phyloP scores from a whole-genome alignment of 1,139 yeast species.

The Meyerozyma carpophila region DNA sequence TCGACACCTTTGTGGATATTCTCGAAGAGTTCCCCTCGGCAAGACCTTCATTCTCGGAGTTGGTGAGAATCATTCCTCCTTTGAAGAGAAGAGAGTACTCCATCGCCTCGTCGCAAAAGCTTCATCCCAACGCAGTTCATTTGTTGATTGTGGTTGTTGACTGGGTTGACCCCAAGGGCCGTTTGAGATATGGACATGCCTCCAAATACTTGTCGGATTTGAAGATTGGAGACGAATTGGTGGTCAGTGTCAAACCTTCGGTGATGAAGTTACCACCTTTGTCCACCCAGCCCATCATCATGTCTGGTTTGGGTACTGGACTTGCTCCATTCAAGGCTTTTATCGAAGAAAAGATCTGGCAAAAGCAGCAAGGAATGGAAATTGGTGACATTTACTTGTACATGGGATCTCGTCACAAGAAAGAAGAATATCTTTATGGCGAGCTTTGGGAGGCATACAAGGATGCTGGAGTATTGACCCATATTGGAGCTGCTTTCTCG shows the following conservation, averaged over 20 bases:
- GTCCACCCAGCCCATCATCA: constrained; percentile 83
- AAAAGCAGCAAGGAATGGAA: constrained; percentile 78
- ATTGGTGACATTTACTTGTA: constrained; percentile 87
- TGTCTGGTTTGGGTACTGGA: constrained; percentile 98
- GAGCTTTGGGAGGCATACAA: constrained; percentile 96
- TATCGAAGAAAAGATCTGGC: constrained; percentile 93
- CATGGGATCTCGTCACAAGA: constrained; percentile 93
- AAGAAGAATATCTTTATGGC: constrained; percentile 94
- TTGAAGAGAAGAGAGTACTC: constrained; percentile 97
- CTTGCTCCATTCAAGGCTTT: constrained; percentile 98
- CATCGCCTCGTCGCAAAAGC: constrained; percentile 93
- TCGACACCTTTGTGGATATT: constrained; percentile 75
- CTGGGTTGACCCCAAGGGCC: constrained; percentile 86
- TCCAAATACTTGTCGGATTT: constrained; percentile 84
- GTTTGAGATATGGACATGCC: constrained; percentile 90
- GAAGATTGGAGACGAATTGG: constrained; percentile 75
- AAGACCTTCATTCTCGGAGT: constrained; percentile 68
- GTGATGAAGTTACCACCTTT: constrained; percentile 93
- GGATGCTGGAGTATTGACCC: constrained; percentile 88
- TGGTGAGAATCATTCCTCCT: constrained; percentile 72
- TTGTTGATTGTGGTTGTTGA: constrained; percentile 92
- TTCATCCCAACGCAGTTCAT: constrained; percentile 89
- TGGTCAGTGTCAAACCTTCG: constrained; percentile 93
- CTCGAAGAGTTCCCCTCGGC: constrained; percentile 79
- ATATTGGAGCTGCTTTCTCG: constrained; percentile 96